A percentile compares a stretch with the other conserved stretches of the same genome.
These are phyloP conservation scores for Pseudocercospora vitis DNA, from an alignment of 2,329 filamentous ascomycete genomes.

Conservation along the genomic window DNA sequence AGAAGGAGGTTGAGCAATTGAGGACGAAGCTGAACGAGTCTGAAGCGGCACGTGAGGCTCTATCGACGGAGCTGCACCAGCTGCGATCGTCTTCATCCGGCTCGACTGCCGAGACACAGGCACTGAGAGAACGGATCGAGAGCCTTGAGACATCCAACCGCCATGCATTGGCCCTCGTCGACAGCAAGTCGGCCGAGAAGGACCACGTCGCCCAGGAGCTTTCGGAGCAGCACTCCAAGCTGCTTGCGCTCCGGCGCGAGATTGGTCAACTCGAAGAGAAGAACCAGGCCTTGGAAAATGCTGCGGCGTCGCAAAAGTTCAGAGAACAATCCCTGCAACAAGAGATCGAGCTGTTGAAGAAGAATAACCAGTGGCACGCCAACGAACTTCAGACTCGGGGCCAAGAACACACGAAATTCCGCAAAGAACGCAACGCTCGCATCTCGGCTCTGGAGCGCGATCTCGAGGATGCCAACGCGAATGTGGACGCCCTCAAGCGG, in stretches of 20 bases:
- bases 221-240: slow-evolving; percentile 83
- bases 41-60: slow-evolving; percentile 73
- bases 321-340: slow-evolving; percentile 87
- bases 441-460: slow-evolving; percentile 85
- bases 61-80: slow-evolving; percentile 79
- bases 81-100: slow-evolving; percentile 72
- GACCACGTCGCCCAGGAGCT: slow-evolving; percentile 84
- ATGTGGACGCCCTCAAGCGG: slow-evolving; percentile 73
- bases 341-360: slow-evolving; percentile 82
- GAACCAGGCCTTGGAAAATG: slow-evolving; percentile 76
- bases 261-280: slow-evolving; percentile 78
- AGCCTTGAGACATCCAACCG: slow-evolving; percentile 90
- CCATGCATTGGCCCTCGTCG: slow-evolving; percentile 83
- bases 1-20: slow-evolving; percentile 79
- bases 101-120: slow-evolving; percentile 72
- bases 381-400: slow-evolving; percentile 87
- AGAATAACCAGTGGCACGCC: slow-evolving; percentile 91
- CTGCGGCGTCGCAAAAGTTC: slow-evolving; percentile 79
- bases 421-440: slow-evolving; percentile 90
- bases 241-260: slow-evolving; percentile 78
- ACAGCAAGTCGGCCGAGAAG: slow-evolving; percentile 84
- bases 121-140: slow-evolving; percentile 76
- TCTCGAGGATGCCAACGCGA: slow-evolving; percentile 79
- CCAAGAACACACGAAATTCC: slow-evolving; percentile 80
- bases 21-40: slow-evolving; percentile 75